phyloP scores from a whole-genome alignment of 768 basidiomycete species.

The Paxillus ammoniavirescens region DNA sequence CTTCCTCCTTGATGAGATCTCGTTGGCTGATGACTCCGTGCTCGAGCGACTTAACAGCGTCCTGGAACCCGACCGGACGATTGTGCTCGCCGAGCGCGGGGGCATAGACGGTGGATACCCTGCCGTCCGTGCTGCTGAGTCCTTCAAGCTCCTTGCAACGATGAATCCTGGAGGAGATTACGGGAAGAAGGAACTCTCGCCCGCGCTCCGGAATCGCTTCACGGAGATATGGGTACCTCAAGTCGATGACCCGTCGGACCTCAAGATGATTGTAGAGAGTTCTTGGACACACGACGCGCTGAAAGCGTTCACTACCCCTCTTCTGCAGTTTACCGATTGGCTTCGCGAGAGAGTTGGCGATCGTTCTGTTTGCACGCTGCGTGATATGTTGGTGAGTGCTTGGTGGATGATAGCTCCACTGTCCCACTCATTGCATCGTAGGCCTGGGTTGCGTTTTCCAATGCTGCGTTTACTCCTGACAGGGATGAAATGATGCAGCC shows the following conservation, averaged over 20 bases:
- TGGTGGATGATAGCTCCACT: neutral
- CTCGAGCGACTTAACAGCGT: conserved; percentile 96
- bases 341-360: conserved; percentile 61
- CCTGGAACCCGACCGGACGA: conserved; percentile 83
- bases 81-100: conserved; percentile 92
- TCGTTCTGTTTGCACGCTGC: conserved; percentile 65
- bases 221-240: conserved; percentile 99
- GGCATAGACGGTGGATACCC: conserved; percentile 70
- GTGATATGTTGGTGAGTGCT: conserved; percentile 79
- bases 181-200: conserved; percentile 98
- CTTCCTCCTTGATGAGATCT: conserved; percentile 94
- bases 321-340: conserved; percentile 86
- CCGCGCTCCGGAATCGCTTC: conserved; percentile 94
- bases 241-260: conserved; percentile 68
- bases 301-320: conserved; percentile 48
- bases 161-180: conserved; percentile 99
- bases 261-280: conserved; percentile 71
- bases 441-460: conserved; percentile 94
- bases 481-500: conserved; percentile 33
- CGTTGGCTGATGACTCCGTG: conserved; percentile 96
- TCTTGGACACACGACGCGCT: conserved; percentile 64
- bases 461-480: conserved; percentile 45
- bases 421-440: conserved; percentile 29
- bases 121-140: conserved; percentile 57
- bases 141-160: conserved; percentile 90